Conservation (phyloP, 169 alveolate species). For the Plasmodium cynomolgi region DNA sequence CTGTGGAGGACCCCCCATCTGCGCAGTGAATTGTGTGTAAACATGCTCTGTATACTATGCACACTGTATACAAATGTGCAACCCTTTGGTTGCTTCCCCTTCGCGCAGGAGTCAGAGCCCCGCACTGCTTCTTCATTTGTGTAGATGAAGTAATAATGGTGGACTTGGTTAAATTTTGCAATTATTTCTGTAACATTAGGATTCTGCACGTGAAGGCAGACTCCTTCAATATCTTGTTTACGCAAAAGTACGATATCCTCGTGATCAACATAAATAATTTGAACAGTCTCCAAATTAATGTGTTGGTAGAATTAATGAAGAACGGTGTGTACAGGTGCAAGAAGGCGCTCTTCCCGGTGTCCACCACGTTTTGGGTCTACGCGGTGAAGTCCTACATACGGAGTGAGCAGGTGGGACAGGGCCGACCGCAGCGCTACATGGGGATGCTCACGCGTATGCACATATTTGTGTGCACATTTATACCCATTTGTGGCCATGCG, state of each 20-base stretch:
- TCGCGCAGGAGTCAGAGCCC: conserved; percentile 55
- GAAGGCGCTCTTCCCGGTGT: conserved; percentile 26
- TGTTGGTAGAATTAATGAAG: conserved; percentile 48
- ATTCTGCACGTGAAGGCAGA: conserved; percentile 34
- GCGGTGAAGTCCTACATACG: conserved; percentile 47
- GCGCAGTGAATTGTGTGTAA: background rate
- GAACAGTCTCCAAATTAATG: conserved; percentile 38
- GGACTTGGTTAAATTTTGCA: conserved; percentile 55
- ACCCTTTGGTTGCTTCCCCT: background rate
- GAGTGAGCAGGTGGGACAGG: conserved; percentile 11
- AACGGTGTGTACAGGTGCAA: conserved; percentile 59
- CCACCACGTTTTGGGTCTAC: conserved; percentile 68
- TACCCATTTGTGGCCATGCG: background rate
- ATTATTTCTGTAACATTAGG: conserved; percentile 48
- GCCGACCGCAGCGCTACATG: background rate
- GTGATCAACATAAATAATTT: conserved; percentile 66
- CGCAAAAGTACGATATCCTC: conserved; percentile 64
- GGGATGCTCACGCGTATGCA: background rate
- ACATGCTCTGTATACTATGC: background rate
- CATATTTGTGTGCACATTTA: background rate
- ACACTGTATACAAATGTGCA: background rate
- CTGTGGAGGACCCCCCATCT: background rate
- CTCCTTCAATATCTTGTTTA: conserved; percentile 27
- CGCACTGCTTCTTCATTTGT: conserved; percentile 69
- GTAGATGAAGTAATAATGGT: conserved; percentile 60